A percentile compares a stretch with the other conserved stretches of the same genome.
These are phyloP conservation scores for Karstenula rhodostoma DNA, from an alignment of 2,329 filamentous ascomycete genomes.

Conservation along the genomic window DNA sequence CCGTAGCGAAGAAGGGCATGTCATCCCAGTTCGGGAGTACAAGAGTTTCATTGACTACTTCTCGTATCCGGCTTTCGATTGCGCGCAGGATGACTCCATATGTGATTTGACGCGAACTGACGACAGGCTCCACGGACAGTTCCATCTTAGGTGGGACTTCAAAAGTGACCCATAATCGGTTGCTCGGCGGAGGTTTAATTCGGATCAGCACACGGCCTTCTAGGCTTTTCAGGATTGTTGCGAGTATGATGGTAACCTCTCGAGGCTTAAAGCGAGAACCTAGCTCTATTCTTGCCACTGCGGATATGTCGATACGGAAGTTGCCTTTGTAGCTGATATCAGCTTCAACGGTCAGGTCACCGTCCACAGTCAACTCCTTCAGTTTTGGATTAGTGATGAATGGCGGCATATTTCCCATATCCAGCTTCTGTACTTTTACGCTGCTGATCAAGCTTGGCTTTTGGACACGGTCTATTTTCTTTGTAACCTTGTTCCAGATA, in stretches of 20 bases:
- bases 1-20: conserved; percentile 85
- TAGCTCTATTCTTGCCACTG: conserved; percentile 91
- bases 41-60: conserved; percentile 89
- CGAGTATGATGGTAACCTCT: conserved; percentile 88
- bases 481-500: conserved; percentile 85
- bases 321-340: conserved; percentile 91
- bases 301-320: conserved; percentile 86
- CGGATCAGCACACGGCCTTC: conserved; percentile 86
- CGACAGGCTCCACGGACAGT: conserved; percentile 92
- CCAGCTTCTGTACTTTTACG: conserved; percentile 81
- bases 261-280: conserved; percentile 87
- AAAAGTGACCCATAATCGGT: conserved; percentile 95
- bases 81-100: conserved; percentile 90
- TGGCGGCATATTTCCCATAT: conserved; percentile 86
- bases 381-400: conserved; percentile 88
- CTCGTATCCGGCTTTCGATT: conserved; percentile 93
- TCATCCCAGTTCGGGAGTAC: conserved; percentile 98
- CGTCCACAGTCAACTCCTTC: conserved; percentile 89
- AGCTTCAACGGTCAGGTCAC: conserved; percentile 85
- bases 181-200: conserved; percentile 94
- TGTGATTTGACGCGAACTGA: conserved; percentile 93
- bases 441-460: conserved; percentile 89
- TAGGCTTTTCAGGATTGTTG: conserved; percentile 82
- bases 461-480: conserved; percentile 94
- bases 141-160: conserved; percentile 94